Evolutionary conservation across 2,329 filamentous ascomycete genomes (phyloP).

Genomic region (Tolypocladium capitatum): DNA sequence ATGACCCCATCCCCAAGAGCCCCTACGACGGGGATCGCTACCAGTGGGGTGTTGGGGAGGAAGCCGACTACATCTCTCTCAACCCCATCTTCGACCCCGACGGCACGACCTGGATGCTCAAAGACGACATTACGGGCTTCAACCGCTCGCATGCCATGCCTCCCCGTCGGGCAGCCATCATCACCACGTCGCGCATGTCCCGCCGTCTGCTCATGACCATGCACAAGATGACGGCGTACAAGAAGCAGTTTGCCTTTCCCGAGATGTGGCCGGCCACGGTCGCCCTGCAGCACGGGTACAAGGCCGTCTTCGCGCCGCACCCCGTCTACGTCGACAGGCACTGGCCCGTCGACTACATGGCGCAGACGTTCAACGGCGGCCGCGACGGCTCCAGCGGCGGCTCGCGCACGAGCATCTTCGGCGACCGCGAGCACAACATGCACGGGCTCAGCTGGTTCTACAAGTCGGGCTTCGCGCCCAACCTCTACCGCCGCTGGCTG

Average conservation of each 20-base stretch:
- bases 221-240: conserved; percentile 77
- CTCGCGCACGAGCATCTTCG: conserved; percentile 58
- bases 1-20: conserved; percentile 62
- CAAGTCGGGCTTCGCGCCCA: conserved; percentile 67
- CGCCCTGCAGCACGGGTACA: conserved; percentile 82
- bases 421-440: conserved; percentile 81
- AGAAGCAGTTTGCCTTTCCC: conserved; percentile 81
- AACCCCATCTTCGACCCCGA: conserved; percentile 87
- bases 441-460: conserved; percentile 85
- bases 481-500: conserved; percentile 76
- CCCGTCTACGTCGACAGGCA: conserved; percentile 75
- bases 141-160: conserved; percentile 48
- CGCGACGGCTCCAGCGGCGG: conserved; percentile 64
- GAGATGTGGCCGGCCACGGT: conserved; percentile 93
- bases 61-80: conserved; percentile 83
- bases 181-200: conserved; percentile 75
- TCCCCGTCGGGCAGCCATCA: conserved; percentile 73
- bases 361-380: conserved; percentile 68
- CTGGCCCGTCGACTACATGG: conserved; percentile 71
- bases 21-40: conserved; percentile 66
- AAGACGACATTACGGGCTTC: conserved; percentile 74
- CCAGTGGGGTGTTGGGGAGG: conserved; percentile 77
- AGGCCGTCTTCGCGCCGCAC: conserved; percentile 83
- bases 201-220: conserved; percentile 68
- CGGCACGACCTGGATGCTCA: conserved; percentile 71